Percentiles rank a stretch among this genome's conserved stretches.
Evolutionary conservation across 2,329 filamentous ascomycete genomes (phyloP).

Genomic region (Pseudopithomyces maydicus): DNA sequence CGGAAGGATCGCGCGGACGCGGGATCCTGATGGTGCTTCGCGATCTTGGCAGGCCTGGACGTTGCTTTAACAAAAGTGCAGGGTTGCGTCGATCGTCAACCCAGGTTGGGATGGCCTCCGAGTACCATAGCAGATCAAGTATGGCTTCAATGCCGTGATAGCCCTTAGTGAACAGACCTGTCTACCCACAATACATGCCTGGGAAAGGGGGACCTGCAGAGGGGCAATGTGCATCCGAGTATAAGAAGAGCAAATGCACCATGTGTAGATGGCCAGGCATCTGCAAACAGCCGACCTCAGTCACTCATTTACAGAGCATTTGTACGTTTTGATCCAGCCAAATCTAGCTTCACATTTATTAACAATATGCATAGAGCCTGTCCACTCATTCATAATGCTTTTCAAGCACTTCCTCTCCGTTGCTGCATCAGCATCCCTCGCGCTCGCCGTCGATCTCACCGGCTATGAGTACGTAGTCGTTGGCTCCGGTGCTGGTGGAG

Average conservation of each 20-base stretch:
- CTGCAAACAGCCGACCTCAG: not conserved
- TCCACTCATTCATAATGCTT: constrained; percentile 24
- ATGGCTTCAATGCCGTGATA: constrained; percentile 2
- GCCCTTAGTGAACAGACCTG: not conserved
- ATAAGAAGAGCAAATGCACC: not conserved
- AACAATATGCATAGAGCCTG: constrained; percentile 11
- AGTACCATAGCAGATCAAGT: not conserved
- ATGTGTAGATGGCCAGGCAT: not conserved
- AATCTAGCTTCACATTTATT: constrained; percentile 6
- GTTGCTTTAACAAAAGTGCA: not conserved
- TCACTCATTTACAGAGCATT: constrained; percentile 6
- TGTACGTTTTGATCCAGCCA: not conserved
- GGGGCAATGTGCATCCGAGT: not conserved
- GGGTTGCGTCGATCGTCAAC: constrained; percentile 5
- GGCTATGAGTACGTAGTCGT: constrained; percentile 68
- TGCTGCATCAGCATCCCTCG: constrained; percentile 27
- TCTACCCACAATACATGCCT: not conserved
- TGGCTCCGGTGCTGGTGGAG: constrained; percentile 52
- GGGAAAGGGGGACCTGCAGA: not conserved
- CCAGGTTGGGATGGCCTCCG: constrained; percentile 2
- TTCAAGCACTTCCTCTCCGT: constrained; percentile 25
- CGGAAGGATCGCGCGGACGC: not conserved
- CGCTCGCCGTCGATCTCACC: constrained; percentile 33
- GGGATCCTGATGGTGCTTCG: not conserved
- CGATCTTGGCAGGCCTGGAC: not conserved